A percentile compares a stretch with the other conserved stretches of the same genome.
phyloP scores from a whole-genome alignment of 768 basidiomycete species.

The Naganishia kalamii region DNA sequence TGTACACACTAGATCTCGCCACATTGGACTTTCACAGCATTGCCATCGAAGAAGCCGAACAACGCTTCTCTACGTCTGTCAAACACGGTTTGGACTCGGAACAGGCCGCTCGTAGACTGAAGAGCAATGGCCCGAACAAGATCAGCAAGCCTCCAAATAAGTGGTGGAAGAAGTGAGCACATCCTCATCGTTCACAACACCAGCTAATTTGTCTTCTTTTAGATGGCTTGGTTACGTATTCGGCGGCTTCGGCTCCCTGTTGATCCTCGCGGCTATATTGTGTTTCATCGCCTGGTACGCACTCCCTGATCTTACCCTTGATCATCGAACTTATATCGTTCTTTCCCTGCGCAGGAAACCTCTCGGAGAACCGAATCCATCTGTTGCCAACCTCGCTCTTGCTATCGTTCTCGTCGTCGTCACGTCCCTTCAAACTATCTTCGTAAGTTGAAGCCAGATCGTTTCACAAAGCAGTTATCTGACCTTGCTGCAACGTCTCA shows the following conservation, averaged over 20 bases:
- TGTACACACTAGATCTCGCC: constrained; percentile 32
- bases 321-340: constrained; percentile 15
- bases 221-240: constrained; percentile 54
- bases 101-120: constrained; percentile 52
- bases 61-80: constrained; percentile 51
- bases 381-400: constrained; percentile 57
- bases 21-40: constrained; percentile 54
- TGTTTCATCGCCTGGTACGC: constrained; percentile 54
- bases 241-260: constrained; percentile 57
- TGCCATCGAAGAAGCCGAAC: constrained; percentile 48
- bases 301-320: not conserved
- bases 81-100: constrained; percentile 53
- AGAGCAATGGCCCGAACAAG: constrained; percentile 53
- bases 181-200: not conserved
- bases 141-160: constrained; percentile 54
- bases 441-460: constrained; percentile 5
- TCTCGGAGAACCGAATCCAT: constrained; percentile 55
- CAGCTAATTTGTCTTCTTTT: not conserved
- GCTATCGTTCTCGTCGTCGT: constrained; percentile 56
- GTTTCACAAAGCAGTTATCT: not conserved
- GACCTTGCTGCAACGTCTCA: not conserved
- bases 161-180: constrained; percentile 49
- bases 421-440: constrained; percentile 34
- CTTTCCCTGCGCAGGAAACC: constrained; percentile 51
- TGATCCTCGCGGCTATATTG: constrained; percentile 56